A percentile compares a stretch with the other conserved stretches of the same genome.
phyloP scores from a whole-genome alignment of 2,329 filamentous ascomycete genomes.

The Cladosporium sp. region DNA sequence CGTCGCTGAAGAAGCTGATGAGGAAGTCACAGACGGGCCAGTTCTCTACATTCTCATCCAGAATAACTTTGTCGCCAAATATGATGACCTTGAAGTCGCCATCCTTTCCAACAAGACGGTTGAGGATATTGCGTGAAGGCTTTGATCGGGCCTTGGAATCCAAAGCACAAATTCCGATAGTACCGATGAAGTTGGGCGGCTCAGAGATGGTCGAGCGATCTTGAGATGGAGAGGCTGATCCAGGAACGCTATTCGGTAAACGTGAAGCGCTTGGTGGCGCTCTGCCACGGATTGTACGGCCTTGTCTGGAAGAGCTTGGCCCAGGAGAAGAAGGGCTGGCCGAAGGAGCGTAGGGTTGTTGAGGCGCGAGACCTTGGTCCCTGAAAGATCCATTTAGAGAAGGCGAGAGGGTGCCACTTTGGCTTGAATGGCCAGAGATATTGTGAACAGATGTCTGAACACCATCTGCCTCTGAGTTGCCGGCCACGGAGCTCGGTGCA shows the following conservation, averaged over 20 bases:
- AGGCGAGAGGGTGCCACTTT: slow-evolving; percentile 41
- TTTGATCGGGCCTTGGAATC: slow-evolving; percentile 96
- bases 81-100: slow-evolving; percentile 94
- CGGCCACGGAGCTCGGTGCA: slow-evolving; percentile 41
- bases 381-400: slow-evolving; percentile 18
- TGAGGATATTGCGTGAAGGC: slow-evolving; percentile 92
- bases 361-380: slow-evolving; percentile 1
- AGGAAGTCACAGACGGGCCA: slow-evolving; percentile 96
- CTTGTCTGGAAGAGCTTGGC: slow-evolving; percentile 17
- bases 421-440: slow-evolving; percentile 40
- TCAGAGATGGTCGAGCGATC: slow-evolving; percentile 56
- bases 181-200: slow-evolving; percentile 55
- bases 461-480: slow-evolving; percentile 41
- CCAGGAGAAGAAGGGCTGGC: slow-evolving; percentile 58
- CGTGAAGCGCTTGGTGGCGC: slow-evolving; percentile 59
- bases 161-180: slow-evolving; percentile 89
- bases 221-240: slow-evolving; percentile 73
- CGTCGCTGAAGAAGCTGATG: slow-evolving; percentile 97
- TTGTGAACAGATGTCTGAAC: slow-evolving; percentile 41
- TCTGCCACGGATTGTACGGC: slow-evolving; percentile 36
- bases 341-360: slow-evolving; percentile 11
- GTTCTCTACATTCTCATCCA: slow-evolving; percentile 94
- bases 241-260: slow-evolving; percentile 76
- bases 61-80: slow-evolving; percentile 97
- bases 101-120: slow-evolving; percentile 82